Evolutionary conservation across 805 yeast species (phyloP).

Genomic region (Debaryomyces maramus): DNA sequence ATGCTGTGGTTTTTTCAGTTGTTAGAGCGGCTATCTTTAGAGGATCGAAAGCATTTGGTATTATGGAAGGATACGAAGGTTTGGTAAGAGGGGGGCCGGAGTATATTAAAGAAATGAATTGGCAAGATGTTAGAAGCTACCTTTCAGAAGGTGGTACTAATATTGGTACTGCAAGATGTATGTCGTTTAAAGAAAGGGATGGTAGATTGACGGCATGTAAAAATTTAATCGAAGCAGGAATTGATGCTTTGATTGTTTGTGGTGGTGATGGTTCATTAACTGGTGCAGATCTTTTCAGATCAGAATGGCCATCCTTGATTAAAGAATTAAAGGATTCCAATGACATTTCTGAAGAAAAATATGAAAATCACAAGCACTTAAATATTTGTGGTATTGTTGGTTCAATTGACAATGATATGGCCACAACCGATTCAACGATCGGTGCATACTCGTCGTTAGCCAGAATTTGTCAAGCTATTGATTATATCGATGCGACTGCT

Average conservation of each 20-base stretch:
- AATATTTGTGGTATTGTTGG: slow-evolving; percentile 95
- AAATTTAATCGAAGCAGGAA: slow-evolving; percentile 82
- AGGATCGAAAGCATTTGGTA: slow-evolving; percentile 88
- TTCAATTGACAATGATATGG: slow-evolving; percentile 97
- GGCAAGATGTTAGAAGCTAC: slow-evolving; percentile 97
- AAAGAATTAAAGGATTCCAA: slow-evolving; percentile 63
- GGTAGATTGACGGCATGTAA: slow-evolving; percentile 85
- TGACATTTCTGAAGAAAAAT: slow-evolving; percentile 57
- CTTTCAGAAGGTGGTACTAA: slow-evolving; percentile 90
- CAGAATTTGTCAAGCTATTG: slow-evolving; percentile 90
- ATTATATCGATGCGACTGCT: slow-evolving; percentile 97
- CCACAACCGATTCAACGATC: slow-evolving; percentile 92
- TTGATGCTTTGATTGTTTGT: slow-evolving; percentile 92
- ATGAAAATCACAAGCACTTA: slow-evolving; percentile 63
- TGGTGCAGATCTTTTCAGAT: slow-evolving; percentile 92
- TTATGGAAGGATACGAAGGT: slow-evolving; percentile 95
- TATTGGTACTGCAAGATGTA: slow-evolving; percentile 95
- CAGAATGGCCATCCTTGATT: slow-evolving; percentile 91
- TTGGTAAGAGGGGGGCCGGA: slow-evolving; percentile 80
- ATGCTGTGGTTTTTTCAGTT: slow-evolving; percentile 92
- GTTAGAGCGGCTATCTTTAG: slow-evolving; percentile 86
- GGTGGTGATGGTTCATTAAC: slow-evolving; percentile 99
- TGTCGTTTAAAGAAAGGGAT: slow-evolving; percentile 77
- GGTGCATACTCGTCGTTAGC: slow-evolving; percentile 95
- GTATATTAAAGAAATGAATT: slow-evolving; percentile 70